Conservation (phyloP, 2,329 filamentous ascomycete species). For the Penicillium sp. region DNA sequence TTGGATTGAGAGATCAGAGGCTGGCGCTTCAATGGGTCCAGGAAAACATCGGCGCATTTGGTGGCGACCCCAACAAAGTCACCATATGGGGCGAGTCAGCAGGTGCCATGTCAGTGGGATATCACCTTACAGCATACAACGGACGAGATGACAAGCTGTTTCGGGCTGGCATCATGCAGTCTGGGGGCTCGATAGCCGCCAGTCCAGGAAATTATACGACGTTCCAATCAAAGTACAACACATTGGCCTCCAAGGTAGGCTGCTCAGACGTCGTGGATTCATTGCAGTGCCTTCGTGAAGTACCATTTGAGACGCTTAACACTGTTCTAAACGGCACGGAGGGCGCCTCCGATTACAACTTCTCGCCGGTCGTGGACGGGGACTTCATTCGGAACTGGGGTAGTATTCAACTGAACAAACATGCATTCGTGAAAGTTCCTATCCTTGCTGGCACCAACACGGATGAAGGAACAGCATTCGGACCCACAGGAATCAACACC, state of each 20-base stretch:
- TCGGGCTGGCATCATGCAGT: constrained; percentile 53
- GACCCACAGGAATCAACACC: constrained; percentile 55
- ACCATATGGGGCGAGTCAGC: constrained; percentile 59
- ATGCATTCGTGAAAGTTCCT: constrained; percentile 64
- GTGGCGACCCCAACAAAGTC: constrained; percentile 37
- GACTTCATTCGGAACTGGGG: constrained; percentile 57
- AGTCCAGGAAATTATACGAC: constrained; percentile 42
- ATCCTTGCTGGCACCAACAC: constrained; percentile 64
- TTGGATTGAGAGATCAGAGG: constrained; percentile 51
- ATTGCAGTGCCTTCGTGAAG: constrained; percentile 64
- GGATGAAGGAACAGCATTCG: constrained; percentile 64
- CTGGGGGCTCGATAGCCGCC: constrained; percentile 52
- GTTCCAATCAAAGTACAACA: constrained; percentile 57
- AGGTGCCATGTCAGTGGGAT: constrained; percentile 52
- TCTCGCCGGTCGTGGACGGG: constrained; percentile 53
- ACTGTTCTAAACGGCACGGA: constrained; percentile 49
- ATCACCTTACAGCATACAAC: constrained; percentile 55
- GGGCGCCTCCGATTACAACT: constrained; percentile 36
- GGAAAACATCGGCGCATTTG: constrained; percentile 39
- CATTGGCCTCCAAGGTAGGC: constrained; percentile 58
- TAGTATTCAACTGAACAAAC: constrained; percentile 55
- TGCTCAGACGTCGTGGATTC: constrained; percentile 60
- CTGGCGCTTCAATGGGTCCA: constrained; percentile 41
- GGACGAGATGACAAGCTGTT: constrained; percentile 58
- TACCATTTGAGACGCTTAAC: constrained; percentile 61